phyloP scores from a whole-genome alignment of 2,329 filamentous ascomycete genomes.

The Cladosporium velox region DNA sequence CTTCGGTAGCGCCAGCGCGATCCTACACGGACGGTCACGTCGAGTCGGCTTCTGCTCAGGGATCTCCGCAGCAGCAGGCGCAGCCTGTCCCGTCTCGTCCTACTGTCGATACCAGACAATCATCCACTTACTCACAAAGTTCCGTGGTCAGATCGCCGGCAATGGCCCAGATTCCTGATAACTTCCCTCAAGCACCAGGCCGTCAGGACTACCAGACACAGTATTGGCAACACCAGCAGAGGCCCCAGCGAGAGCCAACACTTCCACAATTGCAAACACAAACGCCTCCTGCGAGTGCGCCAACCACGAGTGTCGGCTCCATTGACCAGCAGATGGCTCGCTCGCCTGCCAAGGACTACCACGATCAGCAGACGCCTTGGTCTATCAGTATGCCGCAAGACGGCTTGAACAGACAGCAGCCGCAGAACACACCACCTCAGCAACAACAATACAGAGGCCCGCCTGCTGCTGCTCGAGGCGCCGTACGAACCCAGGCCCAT shows the following conservation, averaged over 20 bases:
- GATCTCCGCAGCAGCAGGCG: not conserved
- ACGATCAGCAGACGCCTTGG: conserved; percentile 35
- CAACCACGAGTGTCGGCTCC: conserved; percentile 21
- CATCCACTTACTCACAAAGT: conserved; percentile 7
- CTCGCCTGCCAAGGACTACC: conserved; percentile 31
- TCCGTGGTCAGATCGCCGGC: not conserved
- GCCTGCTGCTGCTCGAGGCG: conserved; percentile 14
- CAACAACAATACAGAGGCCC: conserved; percentile 6
- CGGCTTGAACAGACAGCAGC: not conserved
- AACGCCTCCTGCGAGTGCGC: not conserved
- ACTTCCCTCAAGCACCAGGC: conserved; percentile 18
- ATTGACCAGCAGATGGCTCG: conserved; percentile 28
- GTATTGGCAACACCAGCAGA: conserved; percentile 20
- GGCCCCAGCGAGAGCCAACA: not conserved
- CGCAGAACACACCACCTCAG: not conserved
- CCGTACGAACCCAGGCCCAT: not conserved
- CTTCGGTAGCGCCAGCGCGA: not conserved
- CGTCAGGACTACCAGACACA: conserved; percentile 18
- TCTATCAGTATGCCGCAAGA: conserved; percentile 28
- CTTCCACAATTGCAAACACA: conserved; percentile 21
- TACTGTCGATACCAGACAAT: not conserved
- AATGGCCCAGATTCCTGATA: not conserved
- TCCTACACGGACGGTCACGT: conserved; percentile 2
- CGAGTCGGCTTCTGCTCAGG: not conserved
- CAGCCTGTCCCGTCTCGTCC: not conserved